Conservation (phyloP, 2,329 filamentous ascomycete species). For the Colletotrichum somersetense region DNA sequence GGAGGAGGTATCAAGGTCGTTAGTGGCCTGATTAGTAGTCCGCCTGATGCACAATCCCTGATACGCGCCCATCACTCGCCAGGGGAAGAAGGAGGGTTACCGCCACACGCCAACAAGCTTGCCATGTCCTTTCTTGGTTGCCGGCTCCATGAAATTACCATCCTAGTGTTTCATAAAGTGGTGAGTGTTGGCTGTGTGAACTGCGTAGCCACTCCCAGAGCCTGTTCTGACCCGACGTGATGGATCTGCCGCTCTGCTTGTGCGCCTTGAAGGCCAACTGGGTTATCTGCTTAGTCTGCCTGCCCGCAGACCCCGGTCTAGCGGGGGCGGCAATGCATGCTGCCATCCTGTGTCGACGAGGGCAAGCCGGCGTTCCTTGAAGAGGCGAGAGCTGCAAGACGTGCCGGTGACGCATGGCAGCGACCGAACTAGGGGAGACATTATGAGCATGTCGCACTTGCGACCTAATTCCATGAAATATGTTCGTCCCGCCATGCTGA, state of each 20-base stretch:
- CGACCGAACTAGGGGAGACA: too few species aligned
- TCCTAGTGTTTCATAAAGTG: slow-evolving; percentile 2
- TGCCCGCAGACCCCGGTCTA: slow-evolving; percentile 17
- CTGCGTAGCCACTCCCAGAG: neutral
- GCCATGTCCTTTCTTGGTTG: neutral
- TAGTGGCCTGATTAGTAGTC: neutral
- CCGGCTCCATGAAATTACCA: neutral
- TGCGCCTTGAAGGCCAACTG: neutral
- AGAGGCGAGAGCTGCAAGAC: neutral
- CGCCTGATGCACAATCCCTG: slow-evolving; percentile 5
- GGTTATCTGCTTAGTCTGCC: slow-evolving; percentile 7
- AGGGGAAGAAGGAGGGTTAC: slow-evolving; percentile 9
- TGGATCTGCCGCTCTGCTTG: neutral
- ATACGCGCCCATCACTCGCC: slow-evolving; percentile 23
- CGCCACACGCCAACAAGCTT: slow-evolving; percentile 20
- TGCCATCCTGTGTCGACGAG: neutral
- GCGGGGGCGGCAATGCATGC: slow-evolving; percentile 4
- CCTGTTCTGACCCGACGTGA: neutral
- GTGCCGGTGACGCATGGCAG: too few species aligned
- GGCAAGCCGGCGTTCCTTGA: neutral
- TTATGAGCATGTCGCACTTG: neutral
- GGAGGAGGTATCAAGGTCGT: neutral
- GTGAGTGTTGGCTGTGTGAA: neutral
- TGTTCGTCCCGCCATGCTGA: neutral
- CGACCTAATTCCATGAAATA: neutral